Conservation (phyloP, 208 protist genomes). For the Wallacemonas rigidus region DNA sequence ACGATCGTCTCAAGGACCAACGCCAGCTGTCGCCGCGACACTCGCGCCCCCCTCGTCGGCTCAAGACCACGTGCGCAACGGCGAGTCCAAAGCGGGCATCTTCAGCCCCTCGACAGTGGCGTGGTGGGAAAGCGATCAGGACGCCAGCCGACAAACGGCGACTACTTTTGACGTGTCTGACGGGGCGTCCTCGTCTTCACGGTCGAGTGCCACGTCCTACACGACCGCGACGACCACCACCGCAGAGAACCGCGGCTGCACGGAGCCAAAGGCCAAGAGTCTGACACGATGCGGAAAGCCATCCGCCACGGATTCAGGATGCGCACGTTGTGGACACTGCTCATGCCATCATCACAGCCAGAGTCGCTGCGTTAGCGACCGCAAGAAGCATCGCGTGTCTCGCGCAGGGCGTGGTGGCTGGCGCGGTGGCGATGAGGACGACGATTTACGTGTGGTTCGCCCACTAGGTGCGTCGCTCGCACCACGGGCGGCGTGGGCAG, state of each 20-base stretch:
- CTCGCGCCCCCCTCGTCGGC: not conserved
- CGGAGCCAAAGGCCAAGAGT: not conserved
- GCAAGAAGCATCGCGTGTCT: not conserved
- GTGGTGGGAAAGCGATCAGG: constrained; percentile 66
- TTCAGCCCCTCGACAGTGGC: constrained; percentile 57
- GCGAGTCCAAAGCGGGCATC: not conserved
- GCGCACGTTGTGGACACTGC: constrained; percentile 1
- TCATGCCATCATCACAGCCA: not conserved
- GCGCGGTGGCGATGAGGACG: not conserved
- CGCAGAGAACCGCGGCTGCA: constrained; percentile 21
- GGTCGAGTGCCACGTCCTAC: constrained; percentile 51
- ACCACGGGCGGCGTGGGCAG: constrained; percentile 11
- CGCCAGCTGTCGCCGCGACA: not conserved
- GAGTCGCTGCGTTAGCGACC: not conserved
- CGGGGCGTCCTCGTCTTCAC: constrained; percentile 10
- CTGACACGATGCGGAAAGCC: not conserved
- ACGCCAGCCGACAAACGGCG: not conserved
- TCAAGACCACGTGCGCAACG: not conserved
- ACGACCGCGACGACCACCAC: constrained; percentile 49
- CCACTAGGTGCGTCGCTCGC: constrained; percentile 8
- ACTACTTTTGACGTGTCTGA: constrained; percentile 38
- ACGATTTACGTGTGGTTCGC: not conserved
- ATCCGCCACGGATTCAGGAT: not conserved
- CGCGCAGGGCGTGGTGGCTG: not conserved
- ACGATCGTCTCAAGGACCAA: constrained; percentile 23